These are phyloP conservation scores for Aspergillus sp. DNA, from an alignment of 2,329 filamentous ascomycete genomes.

Conservation along the genomic window DNA sequence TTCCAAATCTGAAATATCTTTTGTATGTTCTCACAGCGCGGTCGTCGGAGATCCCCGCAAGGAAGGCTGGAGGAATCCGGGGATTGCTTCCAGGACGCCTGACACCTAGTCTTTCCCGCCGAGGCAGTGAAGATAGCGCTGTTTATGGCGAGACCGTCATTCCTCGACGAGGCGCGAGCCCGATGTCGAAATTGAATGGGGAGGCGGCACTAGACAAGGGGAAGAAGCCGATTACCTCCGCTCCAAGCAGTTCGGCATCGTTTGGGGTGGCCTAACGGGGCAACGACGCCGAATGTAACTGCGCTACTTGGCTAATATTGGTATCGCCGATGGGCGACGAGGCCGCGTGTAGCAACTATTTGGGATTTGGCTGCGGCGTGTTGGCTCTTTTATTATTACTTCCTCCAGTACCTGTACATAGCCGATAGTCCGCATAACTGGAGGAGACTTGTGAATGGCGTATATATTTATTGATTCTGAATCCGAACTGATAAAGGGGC, in stretches of 20 bases:
- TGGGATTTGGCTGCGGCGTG: not conserved
- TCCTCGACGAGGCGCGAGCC: conserved; percentile 26
- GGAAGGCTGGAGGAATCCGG: conserved; percentile 55
- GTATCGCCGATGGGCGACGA: not conserved
- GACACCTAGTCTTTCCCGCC: conserved; percentile 39
- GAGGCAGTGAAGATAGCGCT: conserved; percentile 42
- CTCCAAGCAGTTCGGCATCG: conserved; percentile 18
- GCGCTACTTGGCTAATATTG: not conserved
- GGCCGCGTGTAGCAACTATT: not conserved
- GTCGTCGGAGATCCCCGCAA: conserved; percentile 58
- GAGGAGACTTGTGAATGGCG: not conserved
- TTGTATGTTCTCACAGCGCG: conserved; percentile 87
- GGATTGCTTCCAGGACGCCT: conserved; percentile 44
- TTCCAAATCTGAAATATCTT: conserved; percentile 91
- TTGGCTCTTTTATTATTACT: not conserved
- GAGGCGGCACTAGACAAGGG: conserved; percentile 21
- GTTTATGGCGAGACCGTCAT: conserved; percentile 30
- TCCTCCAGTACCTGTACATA: not conserved
- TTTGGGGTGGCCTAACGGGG: conserved; percentile 19
- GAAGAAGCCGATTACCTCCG: conserved; percentile 14
- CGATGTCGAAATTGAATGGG: conserved; percentile 28
- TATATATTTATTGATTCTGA: not conserved
- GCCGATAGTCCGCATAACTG: not conserved
- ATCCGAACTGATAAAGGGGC: not conserved
- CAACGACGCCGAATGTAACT: conserved; percentile 5